phyloP scores from a whole-genome alignment of 257 asterid genomes.

The Fraxinus anomala region DNA sequence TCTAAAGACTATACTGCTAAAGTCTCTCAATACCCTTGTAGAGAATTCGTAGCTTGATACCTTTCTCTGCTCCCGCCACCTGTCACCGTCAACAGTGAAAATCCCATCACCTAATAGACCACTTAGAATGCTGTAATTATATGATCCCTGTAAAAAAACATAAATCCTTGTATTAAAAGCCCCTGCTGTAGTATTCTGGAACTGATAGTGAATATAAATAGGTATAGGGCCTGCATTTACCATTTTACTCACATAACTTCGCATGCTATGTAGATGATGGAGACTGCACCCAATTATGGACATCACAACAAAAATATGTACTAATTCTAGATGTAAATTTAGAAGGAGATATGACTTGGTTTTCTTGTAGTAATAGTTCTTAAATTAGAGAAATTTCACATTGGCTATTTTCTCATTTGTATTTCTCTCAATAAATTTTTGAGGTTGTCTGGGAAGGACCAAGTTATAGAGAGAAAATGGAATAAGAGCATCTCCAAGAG shows the following conservation, averaged over 20 bases:
- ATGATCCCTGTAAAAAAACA: slow-evolving; percentile 46
- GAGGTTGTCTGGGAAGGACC: neutral
- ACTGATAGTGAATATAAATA: neutral
- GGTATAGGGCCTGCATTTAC: neutral
- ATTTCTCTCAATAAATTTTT: too few relatives aligned
- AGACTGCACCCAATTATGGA: neutral
- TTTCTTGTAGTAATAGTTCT: neutral
- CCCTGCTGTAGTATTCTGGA: neutral
- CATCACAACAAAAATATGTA: too few relatives aligned
- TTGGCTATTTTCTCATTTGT: neutral
- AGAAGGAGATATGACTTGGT: too few relatives aligned
- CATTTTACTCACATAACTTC: neutral
- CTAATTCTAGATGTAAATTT: too few relatives aligned
- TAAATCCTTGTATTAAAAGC: slow-evolving; percentile 1
- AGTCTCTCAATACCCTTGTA: slow-evolving; percentile 63
- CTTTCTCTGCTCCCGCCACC: slow-evolving; percentile 76
- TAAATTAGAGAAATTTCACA: neutral
- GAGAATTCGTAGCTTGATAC: slow-evolving; percentile 74
- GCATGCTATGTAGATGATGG: neutral
- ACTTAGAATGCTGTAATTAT: slow-evolving; percentile 43
- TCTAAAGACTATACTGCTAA: slow-evolving; percentile 59
- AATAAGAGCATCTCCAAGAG: too few relatives aligned
- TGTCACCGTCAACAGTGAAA: slow-evolving; percentile 77
- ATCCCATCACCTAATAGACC: slow-evolving; percentile 75
- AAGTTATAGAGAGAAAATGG: neutral